Conservation (phyloP, 2,329 filamentous ascomycete species). For the Arthrobotrys pseudoclavata region DNA sequence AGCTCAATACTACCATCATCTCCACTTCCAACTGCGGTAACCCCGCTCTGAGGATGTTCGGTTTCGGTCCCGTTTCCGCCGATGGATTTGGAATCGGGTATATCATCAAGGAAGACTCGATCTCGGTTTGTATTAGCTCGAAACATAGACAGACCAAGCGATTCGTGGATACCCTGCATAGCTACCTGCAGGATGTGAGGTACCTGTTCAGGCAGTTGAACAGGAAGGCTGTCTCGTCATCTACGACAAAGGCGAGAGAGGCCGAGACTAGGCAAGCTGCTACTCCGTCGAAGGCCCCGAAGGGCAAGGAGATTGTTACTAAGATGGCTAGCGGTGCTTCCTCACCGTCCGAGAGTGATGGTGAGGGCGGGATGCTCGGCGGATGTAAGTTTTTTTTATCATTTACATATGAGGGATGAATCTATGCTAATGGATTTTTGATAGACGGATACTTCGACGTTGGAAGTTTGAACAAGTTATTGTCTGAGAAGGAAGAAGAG, state of each 20-base stretch:
- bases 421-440: constrained; percentile 17
- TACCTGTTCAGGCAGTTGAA: constrained; percentile 82
- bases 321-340: constrained; percentile 46
- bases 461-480: constrained; percentile 62
- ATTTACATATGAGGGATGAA: background rate
- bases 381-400: constrained; percentile 60
- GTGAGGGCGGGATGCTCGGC: constrained; percentile 63
- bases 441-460: constrained; percentile 63
- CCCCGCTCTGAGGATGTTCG: constrained; percentile 92
- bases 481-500: constrained; percentile 61
- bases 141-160: constrained; percentile 94
- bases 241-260: constrained; percentile 73
- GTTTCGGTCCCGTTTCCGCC: constrained; percentile 92
- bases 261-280: constrained; percentile 69
- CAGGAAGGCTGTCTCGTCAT: constrained; percentile 71
- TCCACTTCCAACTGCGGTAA: constrained; percentile 99
- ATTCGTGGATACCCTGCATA: constrained; percentile 89
- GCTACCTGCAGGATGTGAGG: constrained; percentile 89
- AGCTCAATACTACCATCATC: constrained; percentile 91
- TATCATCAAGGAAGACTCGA: constrained; percentile 94
- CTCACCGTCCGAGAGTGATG: constrained; percentile 62
- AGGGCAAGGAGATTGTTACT: constrained; percentile 61
- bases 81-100: constrained; percentile 98
- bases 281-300: constrained; percentile 52
- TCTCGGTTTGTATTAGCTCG: constrained; percentile 90